These are phyloP conservation scores for Wickerhamiella cacticola DNA, from an alignment of 805 yeast species.

Conservation along the genomic window DNA sequence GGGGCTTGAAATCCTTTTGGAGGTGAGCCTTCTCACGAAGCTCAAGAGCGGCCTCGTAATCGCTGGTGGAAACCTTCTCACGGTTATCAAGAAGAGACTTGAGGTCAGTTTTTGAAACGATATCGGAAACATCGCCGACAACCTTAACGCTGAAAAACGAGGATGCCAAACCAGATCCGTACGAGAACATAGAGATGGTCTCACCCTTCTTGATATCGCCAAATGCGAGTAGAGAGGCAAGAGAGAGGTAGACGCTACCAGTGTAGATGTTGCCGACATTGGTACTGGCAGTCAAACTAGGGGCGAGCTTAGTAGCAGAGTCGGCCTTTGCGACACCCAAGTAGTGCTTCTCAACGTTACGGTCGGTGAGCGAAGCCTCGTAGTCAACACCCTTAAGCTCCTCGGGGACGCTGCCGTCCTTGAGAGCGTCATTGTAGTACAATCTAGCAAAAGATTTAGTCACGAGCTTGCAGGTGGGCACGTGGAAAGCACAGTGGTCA, in stretches of 20 bases:
- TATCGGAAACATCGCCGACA: conserved; percentile 52
- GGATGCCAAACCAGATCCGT: conserved; percentile 96
- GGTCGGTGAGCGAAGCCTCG: conserved; percentile 70
- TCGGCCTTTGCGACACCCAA: conserved; percentile 61
- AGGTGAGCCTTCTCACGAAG: conserved; percentile 85
- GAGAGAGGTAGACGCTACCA: conserved; percentile 79
- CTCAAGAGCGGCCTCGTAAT: conserved; percentile 68
- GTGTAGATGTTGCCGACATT: conserved; percentile 98
- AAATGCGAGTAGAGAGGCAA: conserved; percentile 66
- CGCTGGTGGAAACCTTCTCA: conserved; percentile 54
- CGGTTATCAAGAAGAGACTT: conserved; percentile 57
- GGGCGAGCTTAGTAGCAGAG: conserved; percentile 56
- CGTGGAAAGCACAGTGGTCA: conserved; percentile 94
- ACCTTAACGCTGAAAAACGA: conserved; percentile 71
- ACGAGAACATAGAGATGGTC: conserved; percentile 86
- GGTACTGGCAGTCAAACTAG: conserved; percentile 79
- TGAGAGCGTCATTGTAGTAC: conserved; percentile 70
- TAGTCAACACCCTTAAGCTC: conserved; percentile 52
- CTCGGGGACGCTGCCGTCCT: conserved; percentile 32
- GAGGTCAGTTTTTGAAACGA: conserved; percentile 54
- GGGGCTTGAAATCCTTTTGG: conserved; percentile 66
- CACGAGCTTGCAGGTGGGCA: conserved; percentile 94
- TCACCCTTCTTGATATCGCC: conserved; percentile 63
- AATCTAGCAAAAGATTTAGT: conserved; percentile 86
- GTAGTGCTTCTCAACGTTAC: conserved; percentile 71